Base-by-base conservation (phyloP, 2,329 filamentous ascomycete genomes). In the Fusarium decemcellulare region DNA sequence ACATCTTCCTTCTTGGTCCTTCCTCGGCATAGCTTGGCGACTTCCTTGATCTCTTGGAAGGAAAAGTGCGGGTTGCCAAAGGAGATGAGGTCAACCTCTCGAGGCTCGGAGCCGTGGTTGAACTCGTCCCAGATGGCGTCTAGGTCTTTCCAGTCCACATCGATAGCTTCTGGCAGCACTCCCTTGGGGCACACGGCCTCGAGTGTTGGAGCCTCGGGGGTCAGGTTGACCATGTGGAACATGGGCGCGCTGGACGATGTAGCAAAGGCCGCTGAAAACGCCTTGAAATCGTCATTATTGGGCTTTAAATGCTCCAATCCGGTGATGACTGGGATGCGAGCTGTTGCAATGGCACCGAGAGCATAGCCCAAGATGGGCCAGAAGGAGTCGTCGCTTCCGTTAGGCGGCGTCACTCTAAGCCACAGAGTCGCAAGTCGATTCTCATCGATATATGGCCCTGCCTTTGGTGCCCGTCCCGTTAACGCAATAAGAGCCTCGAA, bases 1-100 rank as follows among this genome's bases (percentile, higher is more conserved):
- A 60, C 48, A 0, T 15, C 30, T 5, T 8, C 8, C 2, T 37
- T 18, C 8, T 65, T 72, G 14, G 11, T 47, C 10, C 59, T 51
- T 0, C 53, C 61, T 6, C 6, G 6, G 6, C 61, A 65, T 0
- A 68, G 36, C 1, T 39, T 23, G 1, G 56, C 32, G 0, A 72
- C 48, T 2, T 56, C 59, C 2, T 61, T 68, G 5, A 72, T 54
- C 15, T 72, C 70, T 0, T 27, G 1, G 3, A 72, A 52, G 0
- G 70, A 72, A 14, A 72, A 71, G 16, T 72, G 70, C 5, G 70
- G 70, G 4, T 72, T 72, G 1, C 70, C 70, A 0, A 72, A 10
- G 1, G 70, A 72, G 6, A 72, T 27, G 1, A 72, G 16, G 7
- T 72, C 62, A 7, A 72, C 23, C 4, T 32, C 8, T 8, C 43